Conservation (phyloP, 192 early-diverging fungal genomes). For the Diversispora epigaea region DNA sequence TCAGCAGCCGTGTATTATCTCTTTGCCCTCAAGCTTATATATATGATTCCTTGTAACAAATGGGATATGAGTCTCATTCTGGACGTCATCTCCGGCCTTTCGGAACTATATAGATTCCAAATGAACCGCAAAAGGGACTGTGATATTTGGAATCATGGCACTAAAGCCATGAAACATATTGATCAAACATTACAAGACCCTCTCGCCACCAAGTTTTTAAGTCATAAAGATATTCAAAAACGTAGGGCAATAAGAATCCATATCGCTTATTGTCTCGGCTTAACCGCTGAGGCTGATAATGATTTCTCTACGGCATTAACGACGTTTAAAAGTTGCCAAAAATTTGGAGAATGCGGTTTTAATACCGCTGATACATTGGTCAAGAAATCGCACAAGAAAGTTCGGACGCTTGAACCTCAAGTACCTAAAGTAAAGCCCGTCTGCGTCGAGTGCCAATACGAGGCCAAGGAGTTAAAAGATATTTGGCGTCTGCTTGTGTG, state of each 20-base stretch:
- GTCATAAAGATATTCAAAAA: not conserved
- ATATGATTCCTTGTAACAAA: not conserved
- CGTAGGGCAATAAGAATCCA: slow-evolving; percentile 2
- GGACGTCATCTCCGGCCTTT: not conserved
- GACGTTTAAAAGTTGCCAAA: not conserved
- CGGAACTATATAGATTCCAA: not conserved
- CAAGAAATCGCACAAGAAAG: not conserved
- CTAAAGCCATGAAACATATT: not conserved
- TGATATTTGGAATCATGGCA: slow-evolving; percentile 13
- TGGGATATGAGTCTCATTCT: slow-evolving; percentile 10
- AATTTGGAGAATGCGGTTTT: not conserved
- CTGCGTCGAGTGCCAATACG: slow-evolving; percentile 2
- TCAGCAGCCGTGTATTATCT: slow-evolving; percentile 3
- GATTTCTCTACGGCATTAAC: not conserved
- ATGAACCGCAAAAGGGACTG: not conserved
- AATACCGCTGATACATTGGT: slow-evolving; percentile 14
- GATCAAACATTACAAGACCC: not conserved
- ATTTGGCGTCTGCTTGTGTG: not conserved
- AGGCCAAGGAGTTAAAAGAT: slow-evolving; percentile 7
- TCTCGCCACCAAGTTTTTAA: not conserved
- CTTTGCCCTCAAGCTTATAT: slow-evolving; percentile 9
- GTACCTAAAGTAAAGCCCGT: not conserved
- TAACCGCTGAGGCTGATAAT: not conserved
- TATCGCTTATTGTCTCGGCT: slow-evolving; percentile 1
- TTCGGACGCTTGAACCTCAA: slow-evolving; percentile 1